Evolutionary conservation across 768 basidiomycete genomes (phyloP).

Genomic region (Botryobasidium botryosum): DNA sequence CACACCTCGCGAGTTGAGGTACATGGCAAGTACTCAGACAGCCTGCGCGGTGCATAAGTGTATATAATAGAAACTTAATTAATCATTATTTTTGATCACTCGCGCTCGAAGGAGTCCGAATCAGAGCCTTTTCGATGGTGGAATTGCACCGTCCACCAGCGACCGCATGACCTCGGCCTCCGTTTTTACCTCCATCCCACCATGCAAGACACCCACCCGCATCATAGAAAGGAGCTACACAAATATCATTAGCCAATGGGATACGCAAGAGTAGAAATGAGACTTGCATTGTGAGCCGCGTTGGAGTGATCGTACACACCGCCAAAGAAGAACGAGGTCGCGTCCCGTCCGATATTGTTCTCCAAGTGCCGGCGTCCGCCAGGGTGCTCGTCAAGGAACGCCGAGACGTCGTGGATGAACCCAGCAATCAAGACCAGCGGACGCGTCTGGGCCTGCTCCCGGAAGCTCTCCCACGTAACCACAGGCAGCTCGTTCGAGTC

Average conservation of each 20-base stretch:
- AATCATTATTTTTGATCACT: no score
- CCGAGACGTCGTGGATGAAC: constrained; percentile 70
- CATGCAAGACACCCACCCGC: constrained; percentile 51
- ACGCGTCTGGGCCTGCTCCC: constrained; percentile 45
- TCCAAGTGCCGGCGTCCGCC: constrained; percentile 50
- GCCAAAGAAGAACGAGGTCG: constrained; percentile 77
- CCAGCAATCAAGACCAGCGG: constrained; percentile 62
- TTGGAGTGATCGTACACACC: no score
- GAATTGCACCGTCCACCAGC: constrained; percentile 47
- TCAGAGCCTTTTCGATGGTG: constrained; percentile 53
- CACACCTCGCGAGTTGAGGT: no score
- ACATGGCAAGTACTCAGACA: no score
- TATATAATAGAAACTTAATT: no score
- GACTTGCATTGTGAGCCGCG: constrained; percentile 57
- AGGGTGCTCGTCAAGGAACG: constrained; percentile 62
- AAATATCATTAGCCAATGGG: neutral
- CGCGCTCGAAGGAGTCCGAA: no score
- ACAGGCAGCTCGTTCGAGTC: constrained; percentile 61
- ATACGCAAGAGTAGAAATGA: constrained; percentile 3
- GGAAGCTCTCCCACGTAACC: constrained; percentile 73
- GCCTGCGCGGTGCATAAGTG: no score
- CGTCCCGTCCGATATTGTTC: constrained; percentile 56
- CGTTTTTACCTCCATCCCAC: constrained; percentile 48
- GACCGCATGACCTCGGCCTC: no score
- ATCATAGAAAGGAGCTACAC: constrained; percentile 51